Base-by-base conservation (phyloP, 306 rosid genomes). In the Acmispon strigosus region DNA sequence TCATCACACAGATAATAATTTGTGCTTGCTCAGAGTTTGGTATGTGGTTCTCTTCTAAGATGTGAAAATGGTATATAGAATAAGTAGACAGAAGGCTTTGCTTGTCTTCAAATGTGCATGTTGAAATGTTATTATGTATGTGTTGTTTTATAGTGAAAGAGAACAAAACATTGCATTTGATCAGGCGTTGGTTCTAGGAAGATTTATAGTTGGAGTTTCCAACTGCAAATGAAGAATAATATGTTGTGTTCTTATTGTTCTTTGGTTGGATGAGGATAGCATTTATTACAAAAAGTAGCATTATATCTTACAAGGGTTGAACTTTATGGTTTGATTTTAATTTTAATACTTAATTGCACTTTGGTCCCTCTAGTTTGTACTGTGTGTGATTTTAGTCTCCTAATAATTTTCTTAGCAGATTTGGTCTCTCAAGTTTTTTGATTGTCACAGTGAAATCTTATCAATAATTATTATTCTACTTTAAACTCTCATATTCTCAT, bases 191-290 rank as follows among this genome's bases (percentile, higher is more conserved):
- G 63, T 65, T 72, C 49, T 39, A 49, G 48, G 70, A 56, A 48
- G 72, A 36, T 60, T 37, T 73, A 51, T 52, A 44, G 67, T 61
- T 68, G 80, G 42, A 53, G 42, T 61, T 61, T 69, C 57, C 72
- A 73, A 72, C 58, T 42, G 65, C 70, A 67, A 32, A 70, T 63
- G 82, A 53, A 62, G 49, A 71, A 53, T 75, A 16, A 64, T 66
- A 62, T 76, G 69, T 59, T 75, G 0, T 47, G 71, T 75, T 60
- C 24, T 50, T 67, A 16, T 53, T 61, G 49, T 20, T 54, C 48
- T 56, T 80, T 70, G 24, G 57, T 56, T 74, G 47, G 52, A 66
- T 71, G 53, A 15, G 39, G 42, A 71, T 51, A 61, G 22, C 12
- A 47, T 12, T 3, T 16, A 71, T 64, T 48, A n/a, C n/a, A n/a